Evolutionary conservation across 768 basidiomycete genomes (phyloP).

Genomic region (Galerina marginata): DNA sequence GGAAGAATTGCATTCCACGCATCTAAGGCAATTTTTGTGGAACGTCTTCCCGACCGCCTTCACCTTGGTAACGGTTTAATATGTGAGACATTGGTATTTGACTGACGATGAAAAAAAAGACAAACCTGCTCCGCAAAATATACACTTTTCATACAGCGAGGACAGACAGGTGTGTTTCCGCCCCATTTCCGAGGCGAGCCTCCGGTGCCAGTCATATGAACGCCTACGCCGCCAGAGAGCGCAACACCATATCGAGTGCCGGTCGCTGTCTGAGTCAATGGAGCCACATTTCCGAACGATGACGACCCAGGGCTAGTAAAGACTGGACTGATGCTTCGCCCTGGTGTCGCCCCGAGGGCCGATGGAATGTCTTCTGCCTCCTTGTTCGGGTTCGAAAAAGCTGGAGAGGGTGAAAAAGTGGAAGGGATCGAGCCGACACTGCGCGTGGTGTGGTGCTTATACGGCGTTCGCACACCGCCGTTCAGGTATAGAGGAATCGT

Average conservation of each 20-base stretch:
- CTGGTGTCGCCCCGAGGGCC: slow-evolving; percentile 8
- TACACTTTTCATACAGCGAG: slow-evolving; percentile 74
- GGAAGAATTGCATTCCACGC: slow-evolving; percentile 67
- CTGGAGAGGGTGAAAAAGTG: slow-evolving; percentile 5
- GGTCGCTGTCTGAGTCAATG: slow-evolving; percentile 46
- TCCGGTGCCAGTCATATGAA: slow-evolving; percentile 41
- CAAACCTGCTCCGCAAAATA: slow-evolving; percentile 86
- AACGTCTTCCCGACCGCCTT: slow-evolving; percentile 83
- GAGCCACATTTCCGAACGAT: slow-evolving; percentile 24
- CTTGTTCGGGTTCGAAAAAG: slow-evolving; percentile 9
- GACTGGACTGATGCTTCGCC: not conserved
- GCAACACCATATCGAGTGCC: slow-evolving; percentile 73
- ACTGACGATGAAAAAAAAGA: not conserved
- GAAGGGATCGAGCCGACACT: slow-evolving; percentile 28
- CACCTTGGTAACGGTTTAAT: slow-evolving; percentile 47
- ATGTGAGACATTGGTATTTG: not conserved
- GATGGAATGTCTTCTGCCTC: slow-evolving; percentile 11
- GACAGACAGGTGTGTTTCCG: slow-evolving; percentile 64
- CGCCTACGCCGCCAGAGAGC: slow-evolving; percentile 40
- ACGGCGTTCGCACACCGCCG: slow-evolving; percentile 1
- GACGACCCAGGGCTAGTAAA: slow-evolving; percentile 11
- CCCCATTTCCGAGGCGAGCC: slow-evolving; percentile 58
- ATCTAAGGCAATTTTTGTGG: slow-evolving; percentile 81
- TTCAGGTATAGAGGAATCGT: slow-evolving; percentile 56
- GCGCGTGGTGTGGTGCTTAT: slow-evolving; percentile 22